Base-by-base conservation (phyloP, 2,329 filamentous ascomycete species). In the Colletotrichum destructivum region DNA sequence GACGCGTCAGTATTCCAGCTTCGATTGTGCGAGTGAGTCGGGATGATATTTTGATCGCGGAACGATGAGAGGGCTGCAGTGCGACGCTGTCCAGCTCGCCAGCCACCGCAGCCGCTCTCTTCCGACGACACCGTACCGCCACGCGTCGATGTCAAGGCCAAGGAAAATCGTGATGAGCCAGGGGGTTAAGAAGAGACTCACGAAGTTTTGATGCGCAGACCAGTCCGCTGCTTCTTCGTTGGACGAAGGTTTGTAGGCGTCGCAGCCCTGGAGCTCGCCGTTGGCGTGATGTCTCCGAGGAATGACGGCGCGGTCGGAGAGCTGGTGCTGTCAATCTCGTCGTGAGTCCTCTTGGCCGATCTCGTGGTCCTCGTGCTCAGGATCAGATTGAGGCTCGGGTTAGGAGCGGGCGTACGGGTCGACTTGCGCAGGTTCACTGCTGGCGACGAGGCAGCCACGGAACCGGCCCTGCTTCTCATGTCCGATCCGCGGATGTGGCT, bases 201-300 rank as follows among this genome's bases (percentile, higher is more conserved):
- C 91, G 91, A 93, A 80, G 87, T 88, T 82, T 93, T 93, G 78
- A 92, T 87, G 75, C 91, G 90, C 71, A 89, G 85, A 49, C 90
- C 90, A 64, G 86, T 87, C 78, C 89, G 88, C 61, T 86, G 83
- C 81, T 88, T 91, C 85, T 91, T 91, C 71, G 84, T 81, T 42
- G 88, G 85, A 51, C 88, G 88, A 66, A 87, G 83, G 54, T 86
- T 83, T 66, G 82, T 84, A 8, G 90, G 91, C 42, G 91, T 92
- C 66, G 85, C 88, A 67, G 89, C 89, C 75, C 90, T 88, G 42
- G 90, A 92, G 75, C 83, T 86, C 57, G 84, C 81, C 77, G 84
- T 72, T 79, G 85, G 79, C 81, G 85, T 79, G 77, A 81, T 78
- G 55, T 87, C 85, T n/a, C 82, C 82, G 65, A 84, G 82, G 75